Conservation (phyloP, 2,329 filamentous ascomycete genomes). For the Arthrobotrys conoides region DNA sequence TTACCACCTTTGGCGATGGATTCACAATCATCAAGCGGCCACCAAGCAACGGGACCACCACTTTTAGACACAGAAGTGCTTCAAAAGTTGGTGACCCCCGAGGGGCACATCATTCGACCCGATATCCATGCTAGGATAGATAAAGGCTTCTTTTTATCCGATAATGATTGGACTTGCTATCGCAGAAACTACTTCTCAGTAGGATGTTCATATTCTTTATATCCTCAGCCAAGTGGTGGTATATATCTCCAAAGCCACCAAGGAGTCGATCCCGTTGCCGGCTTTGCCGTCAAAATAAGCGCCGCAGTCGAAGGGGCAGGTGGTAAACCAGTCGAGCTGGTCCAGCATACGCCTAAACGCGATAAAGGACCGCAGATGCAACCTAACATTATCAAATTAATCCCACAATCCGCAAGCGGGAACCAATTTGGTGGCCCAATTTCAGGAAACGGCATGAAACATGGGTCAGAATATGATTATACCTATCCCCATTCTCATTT, state of each 20-base stretch:
- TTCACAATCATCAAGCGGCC: constrained; percentile 32
- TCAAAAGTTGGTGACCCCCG: constrained; percentile 75
- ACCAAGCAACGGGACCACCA: constrained; percentile 71
- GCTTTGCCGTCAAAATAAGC: constrained; percentile 79
- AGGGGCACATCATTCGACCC: constrained; percentile 75
- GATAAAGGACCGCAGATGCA: constrained; percentile 87
- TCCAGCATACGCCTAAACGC: constrained; percentile 91
- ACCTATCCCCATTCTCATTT: constrained; percentile 65
- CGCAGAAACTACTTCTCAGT: constrained; percentile 88
- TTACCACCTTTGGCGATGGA: constrained; percentile 62
- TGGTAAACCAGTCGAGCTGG: constrained; percentile 83
- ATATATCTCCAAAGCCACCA: constrained; percentile 65
- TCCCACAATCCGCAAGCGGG: constrained; percentile 73
- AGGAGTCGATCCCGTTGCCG: constrained; percentile 72
- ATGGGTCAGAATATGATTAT: constrained; percentile 66
- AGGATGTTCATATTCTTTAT: constrained; percentile 80
- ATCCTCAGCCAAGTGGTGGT: constrained; percentile 69
- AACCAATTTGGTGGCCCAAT: constrained; percentile 57
- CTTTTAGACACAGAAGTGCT: constrained; percentile 71
- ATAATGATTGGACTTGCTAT: constrained; percentile 92
- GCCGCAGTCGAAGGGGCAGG: constrained; percentile 83
- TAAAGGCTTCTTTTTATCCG: constrained; percentile 87
- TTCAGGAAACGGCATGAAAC: constrained; percentile 65
- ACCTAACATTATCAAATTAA: constrained; percentile 78
- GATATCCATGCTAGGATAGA: constrained; percentile 86